Evolutionary conservation across 768 basidiomycete species (phyloP), one percentile per base, ranked within the genome.

Genomic region (Suillus placidus): DNA sequence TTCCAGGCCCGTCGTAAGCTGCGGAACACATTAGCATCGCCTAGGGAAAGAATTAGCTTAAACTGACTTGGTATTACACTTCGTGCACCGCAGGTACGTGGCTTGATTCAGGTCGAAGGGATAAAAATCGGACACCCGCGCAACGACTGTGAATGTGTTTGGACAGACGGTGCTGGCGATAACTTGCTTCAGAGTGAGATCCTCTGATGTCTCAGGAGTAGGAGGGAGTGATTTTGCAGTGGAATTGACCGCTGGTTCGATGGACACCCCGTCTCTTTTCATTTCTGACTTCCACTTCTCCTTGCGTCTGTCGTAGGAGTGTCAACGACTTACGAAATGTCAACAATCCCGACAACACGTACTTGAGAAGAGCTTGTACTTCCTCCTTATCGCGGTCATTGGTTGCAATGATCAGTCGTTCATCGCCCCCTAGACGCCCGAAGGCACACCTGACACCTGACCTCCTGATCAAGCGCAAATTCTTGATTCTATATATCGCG

Each of bases 71-170:
- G 77, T 70, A 9, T 82, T 70, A 74, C 90, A 92, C 4, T 80
- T 81, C 8, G 77, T 79, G 73, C 90, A 92, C 45, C 77, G 76
- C 42, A 84, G 75, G 32, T 79, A 76, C 42, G 84, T 80, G 18
- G 81, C 85, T 18, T 88, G 81, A 34, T 75, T 68, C 35, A 90
- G 69, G 35, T 80, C 70, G 38, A 80, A 76, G 1, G 90, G 90
- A 69, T 80, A 83, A 70, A 85, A 89, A 69, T 88, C 87, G 10
- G 85, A 70, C 3, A 83, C 80, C 23, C 83, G 83, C 7, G 84
- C 88, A 12, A 77, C 69, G 30, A 89, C 72, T 45, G 74, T 79
- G 64, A 82, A 84, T 49, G 73, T 78, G 18, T 73, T 74, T 4
- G 84, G 78, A 55, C 74, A 79, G 47, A 71, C 72, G 30, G 76